Conservation (phyloP, 352 stramenopile genomes). For the Phytophthora pistaciae region DNA sequence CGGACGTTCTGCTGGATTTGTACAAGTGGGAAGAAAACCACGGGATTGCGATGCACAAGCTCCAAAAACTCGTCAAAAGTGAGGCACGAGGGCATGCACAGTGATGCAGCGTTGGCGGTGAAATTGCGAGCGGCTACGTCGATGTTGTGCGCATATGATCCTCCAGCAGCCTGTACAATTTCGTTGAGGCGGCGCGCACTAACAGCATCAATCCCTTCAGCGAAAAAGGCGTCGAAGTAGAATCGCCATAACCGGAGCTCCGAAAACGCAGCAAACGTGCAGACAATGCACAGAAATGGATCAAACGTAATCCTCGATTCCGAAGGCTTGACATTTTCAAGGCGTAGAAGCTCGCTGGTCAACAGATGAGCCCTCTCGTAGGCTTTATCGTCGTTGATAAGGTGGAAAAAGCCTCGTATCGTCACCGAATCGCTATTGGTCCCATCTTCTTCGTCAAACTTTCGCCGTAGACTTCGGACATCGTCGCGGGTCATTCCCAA, state of each 20-base stretch:
- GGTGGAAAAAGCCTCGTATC: slow-evolving; percentile 47
- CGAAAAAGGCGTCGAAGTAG: slow-evolving; percentile 53
- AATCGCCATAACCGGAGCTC: slow-evolving; percentile 54
- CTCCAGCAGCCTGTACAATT: slow-evolving; percentile 47
- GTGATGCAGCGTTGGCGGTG: slow-evolving; percentile 23
- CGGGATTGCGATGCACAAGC: slow-evolving; percentile 38
- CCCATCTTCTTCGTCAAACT: slow-evolving; percentile 44
- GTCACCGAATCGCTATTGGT: slow-evolving; percentile 37
- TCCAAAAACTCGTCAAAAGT: slow-evolving; percentile 52
- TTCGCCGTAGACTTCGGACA: slow-evolving; percentile 26
- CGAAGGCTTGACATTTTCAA: slow-evolving; percentile 8
- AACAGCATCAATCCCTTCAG: slow-evolving; percentile 18
- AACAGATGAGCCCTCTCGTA: slow-evolving; percentile 43
- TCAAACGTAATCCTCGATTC: slow-evolving; percentile 51
- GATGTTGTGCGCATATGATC: slow-evolving; percentile 49
- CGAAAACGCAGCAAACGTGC: slow-evolving; percentile 52
- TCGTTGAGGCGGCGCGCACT: slow-evolving; percentile 42
- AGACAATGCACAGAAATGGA: slow-evolving; percentile 48
- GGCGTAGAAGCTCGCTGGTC: slow-evolving; percentile 43
- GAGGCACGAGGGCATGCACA: slow-evolving; percentile 5
- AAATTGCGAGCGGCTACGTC: slow-evolving; percentile 44
- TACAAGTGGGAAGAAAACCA: slow-evolving; percentile 59
- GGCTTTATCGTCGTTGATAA: slow-evolving; percentile 38
- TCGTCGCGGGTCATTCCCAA: slow-evolving; percentile 38
- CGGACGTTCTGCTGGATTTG: slow-evolving; percentile 57